Conservation (phyloP, 805 yeast genomes). For the Soucietia sequanensis region DNA sequence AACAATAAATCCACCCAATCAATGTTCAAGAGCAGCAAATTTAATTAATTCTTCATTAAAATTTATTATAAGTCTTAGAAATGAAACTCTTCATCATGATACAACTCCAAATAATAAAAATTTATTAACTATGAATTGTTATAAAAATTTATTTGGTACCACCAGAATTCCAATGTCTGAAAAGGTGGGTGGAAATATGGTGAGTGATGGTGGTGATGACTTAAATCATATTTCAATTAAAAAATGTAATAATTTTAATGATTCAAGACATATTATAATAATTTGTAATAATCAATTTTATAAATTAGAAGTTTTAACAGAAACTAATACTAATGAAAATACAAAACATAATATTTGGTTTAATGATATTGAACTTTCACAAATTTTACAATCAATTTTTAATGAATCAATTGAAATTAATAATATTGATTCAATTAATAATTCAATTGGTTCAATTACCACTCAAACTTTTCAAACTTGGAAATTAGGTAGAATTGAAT, state of each 20-base stretch:
- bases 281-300: constrained; percentile 52
- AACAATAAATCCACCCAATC: constrained; percentile 58
- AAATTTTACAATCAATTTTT: constrained; percentile 43
- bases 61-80: constrained; percentile 59
- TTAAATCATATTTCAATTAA: constrained; percentile 39
- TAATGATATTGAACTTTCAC: constrained; percentile 49
- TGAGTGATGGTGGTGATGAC: constrained; percentile 4
- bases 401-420: constrained; percentile 34
- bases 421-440: constrained; percentile 37
- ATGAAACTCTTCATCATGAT: constrained; percentile 56
- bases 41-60: constrained; percentile 64
- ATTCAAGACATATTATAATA: constrained; percentile 50
- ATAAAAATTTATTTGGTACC: constrained; percentile 65
- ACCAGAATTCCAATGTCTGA: constrained; percentile 46
- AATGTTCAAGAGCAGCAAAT: constrained; percentile 66
- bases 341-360: constrained; percentile 47
- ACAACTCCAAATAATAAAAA: constrained; percentile 46
- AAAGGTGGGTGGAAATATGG: constrained; percentile 11
- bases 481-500: constrained; percentile 45
- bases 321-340: constrained; percentile 11
- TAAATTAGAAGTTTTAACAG: constrained; percentile 46
- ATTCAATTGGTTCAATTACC: constrained; percentile 54
- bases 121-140: constrained; percentile 68
- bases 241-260: constrained; percentile 24
- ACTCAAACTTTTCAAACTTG: constrained; percentile 52